Evolutionary conservation across 345 rosid species (phyloP).

Genomic region (Syzygium grande): DNA sequence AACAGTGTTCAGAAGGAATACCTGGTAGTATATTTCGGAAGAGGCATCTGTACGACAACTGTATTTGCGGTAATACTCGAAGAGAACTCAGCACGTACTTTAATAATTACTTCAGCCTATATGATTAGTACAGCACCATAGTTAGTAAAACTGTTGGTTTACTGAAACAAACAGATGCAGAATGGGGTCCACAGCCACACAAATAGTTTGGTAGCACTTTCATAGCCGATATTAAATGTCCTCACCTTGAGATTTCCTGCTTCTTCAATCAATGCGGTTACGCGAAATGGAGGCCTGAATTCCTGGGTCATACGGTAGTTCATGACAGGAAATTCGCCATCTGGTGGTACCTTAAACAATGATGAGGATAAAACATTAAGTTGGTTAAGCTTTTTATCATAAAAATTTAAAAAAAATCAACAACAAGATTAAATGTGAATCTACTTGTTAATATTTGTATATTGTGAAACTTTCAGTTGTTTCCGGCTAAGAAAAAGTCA

Average conservation of each 20-base stretch:
- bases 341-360: constrained; percentile 78
- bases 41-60: constrained; percentile 74
- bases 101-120: constrained; percentile 91
- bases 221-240: background rate
- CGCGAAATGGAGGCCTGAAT: constrained; percentile 96
- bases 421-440: background rate
- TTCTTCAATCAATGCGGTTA: constrained; percentile 88
- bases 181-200: background rate
- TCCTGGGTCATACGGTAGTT: constrained; percentile 99
- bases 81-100: constrained; percentile 77
- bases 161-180: background rate
- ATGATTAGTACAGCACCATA: constrained; percentile 8
- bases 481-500: background rate
- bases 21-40: constrained; percentile 90
- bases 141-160: background rate
- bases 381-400: background rate
- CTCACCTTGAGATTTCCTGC: constrained; percentile 84
- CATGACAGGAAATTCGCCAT: constrained; percentile 99
- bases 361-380: background rate
- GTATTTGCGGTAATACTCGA: constrained; percentile 83
- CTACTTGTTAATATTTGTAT: background rate
- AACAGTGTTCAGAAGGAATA: constrained; percentile 6
- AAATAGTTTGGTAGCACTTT: background rate
- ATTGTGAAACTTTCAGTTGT: background rate
- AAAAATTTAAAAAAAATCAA: background rate